Base-by-base conservation (phyloP, 805 yeast species). In the Tetrapisispora phaffii region DNA sequence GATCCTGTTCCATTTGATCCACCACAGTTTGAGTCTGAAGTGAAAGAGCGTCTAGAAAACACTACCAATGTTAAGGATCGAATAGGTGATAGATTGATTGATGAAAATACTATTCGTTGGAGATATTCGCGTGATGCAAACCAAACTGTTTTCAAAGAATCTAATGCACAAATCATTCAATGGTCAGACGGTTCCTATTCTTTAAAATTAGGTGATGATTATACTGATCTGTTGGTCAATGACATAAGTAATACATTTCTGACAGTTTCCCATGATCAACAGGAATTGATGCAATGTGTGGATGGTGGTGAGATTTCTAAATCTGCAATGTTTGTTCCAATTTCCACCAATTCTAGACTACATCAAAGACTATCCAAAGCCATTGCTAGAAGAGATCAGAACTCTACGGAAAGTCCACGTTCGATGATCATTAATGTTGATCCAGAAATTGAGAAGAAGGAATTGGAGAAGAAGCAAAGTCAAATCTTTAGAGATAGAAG, bases 161-260 rank as follows among this genome's bases (percentile, higher is more conserved):
- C 95, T 9, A 93, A 93, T 59, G 81, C 96, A 5, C 86, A 89
- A 58, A 79, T 90, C 46, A 75, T 93, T 31, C 84, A 86, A 62
- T 93, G 98, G 98, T 82, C 84, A 45, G 97, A 93, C 65, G 98
- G 98, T 1, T 72, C 86, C 4, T 67, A 79, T 50, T 88, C 97
- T 2, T 69, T 93, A 53, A 89, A 86, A 58, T 68, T 93, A 33
- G 98, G 98, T 28, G 73, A 74, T 39, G 98, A 93, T 65, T 73
- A 82, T 50, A 90, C 89, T 56, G 97, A 90, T 59, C 79, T 86
- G 47, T 70, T 79, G 44, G 66, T 75, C 10, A 77, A 78, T 46
- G 78, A 82, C 8, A 68, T 79, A 34, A 77, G 75, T 42, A 94
- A 88, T 58, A 79, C 84, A 28, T 78, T 83, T 44, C 69, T 93